A percentile compares a stretch with the other conserved stretches of the same genome.
phyloP scores from a whole-genome alignment of 23 red algal genomes.

The Cyanidioschyzon merolae region DNA sequence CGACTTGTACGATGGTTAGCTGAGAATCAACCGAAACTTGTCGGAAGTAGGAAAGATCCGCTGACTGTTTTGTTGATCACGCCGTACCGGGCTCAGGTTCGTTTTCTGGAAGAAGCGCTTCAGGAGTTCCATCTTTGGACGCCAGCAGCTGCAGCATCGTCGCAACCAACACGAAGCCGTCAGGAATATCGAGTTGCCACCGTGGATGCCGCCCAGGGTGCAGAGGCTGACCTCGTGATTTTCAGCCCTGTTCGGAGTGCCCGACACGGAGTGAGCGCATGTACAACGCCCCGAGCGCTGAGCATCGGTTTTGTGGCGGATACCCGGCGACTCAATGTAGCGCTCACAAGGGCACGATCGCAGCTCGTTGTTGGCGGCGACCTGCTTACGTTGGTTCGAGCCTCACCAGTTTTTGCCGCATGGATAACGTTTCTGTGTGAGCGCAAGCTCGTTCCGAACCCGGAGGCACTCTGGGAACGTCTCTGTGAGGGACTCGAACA shows the following conservation, averaged over 20 bases:
- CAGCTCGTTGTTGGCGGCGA: constrained; percentile 61
- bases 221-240: constrained; percentile 71
- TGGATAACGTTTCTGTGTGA: constrained; percentile 46
- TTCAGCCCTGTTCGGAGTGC: constrained; percentile 68
- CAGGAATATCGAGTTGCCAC: constrained; percentile 53
- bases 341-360: constrained; percentile 63
- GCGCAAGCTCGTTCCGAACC: constrained; percentile 30
- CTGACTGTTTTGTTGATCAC: constrained; percentile 37
- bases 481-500: not conserved
- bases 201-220: constrained; percentile 77
- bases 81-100: constrained; percentile 60
- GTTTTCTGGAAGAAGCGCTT: constrained; percentile 32
- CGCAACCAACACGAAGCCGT: not conserved
- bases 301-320: constrained; percentile 88
- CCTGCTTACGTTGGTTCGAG: constrained; percentile 18
- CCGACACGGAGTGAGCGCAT: not conserved
- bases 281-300: not conserved
- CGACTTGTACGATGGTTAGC: not conserved
- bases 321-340: constrained; percentile 81
- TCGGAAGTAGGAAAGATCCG: not conserved
- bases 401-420: constrained; percentile 28
- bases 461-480: not conserved
- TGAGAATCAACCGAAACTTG: not conserved
- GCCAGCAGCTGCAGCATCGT: not conserved
- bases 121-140: not conserved